Evolutionary conservation across 495 filamentous ascomycete species (phyloP), one percentile per base, ranked within the genome.

Genomic region (Penicillium atrosanguineum): DNA sequence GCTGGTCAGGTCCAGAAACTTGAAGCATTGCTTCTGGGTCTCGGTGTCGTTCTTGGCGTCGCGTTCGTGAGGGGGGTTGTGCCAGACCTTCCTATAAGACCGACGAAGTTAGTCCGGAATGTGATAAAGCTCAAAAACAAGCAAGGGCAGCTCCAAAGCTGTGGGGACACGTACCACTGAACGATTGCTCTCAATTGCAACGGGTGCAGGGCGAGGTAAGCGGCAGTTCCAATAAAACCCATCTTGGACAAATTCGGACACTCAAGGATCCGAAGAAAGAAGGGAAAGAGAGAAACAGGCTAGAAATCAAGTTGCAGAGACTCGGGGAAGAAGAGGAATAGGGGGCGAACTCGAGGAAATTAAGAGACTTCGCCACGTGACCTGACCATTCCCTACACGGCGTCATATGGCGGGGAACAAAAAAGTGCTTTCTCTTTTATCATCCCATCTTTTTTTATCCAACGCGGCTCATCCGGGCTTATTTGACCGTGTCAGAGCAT

Each of bases 41-140:
- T 76, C 72, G 6, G 85, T 74, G 67, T 97, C 95, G 53, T 91
- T 86, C 50, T 77, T 76, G 52, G 78, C 73, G 60, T 95, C 80
- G 41, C 95, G 89, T 67, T 83, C 85, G 72, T 98, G 89, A 23
- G 94, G 89, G 0, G 95, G 86, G 56, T 91, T 88, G 74, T 97
- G 94, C 91, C 91, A 97, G 59, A 93, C 78, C 79, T 93, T 95
- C 92, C 92, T 97, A 67, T 54, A 12, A 1, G 7, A 34, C 49
- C 8, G 29, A 51, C 40, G 36, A 16, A 8, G 18, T 21, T 52
- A 29, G 40, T 50, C 43, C 29, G 48, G 21, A 7, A 4, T 28
- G 42, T 39, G 21, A 41, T 9, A 9, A 9, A 16, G 36, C 36
- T 41, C 8, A 28, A 38, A 31, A 12, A 20, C 38, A 19, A 16